A percentile compares a stretch with the other conserved stretches of the same genome.
These are phyloP conservation scores for Anacardium occidentale DNA, from an alignment of 345 rosid species.

Conservation along the genomic window DNA sequence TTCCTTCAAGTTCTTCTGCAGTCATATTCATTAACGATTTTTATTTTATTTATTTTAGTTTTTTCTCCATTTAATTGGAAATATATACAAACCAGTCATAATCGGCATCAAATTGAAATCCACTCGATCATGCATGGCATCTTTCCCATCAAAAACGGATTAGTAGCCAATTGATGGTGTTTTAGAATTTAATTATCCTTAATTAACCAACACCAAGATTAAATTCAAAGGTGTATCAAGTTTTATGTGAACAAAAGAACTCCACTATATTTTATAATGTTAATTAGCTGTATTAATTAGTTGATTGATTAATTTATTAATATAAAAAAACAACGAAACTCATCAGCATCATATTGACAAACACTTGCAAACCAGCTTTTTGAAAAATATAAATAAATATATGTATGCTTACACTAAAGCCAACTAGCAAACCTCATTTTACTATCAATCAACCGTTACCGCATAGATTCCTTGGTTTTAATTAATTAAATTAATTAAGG, in stretches of 20 bases:
- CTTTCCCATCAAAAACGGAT: not conserved
- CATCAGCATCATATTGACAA: constrained; percentile 22
- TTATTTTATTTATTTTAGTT: not conserved
- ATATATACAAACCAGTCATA: not conserved
- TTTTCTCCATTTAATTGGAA: not conserved
- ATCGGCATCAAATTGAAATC: too few species aligned
- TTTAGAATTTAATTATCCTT: not conserved
- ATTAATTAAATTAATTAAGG: constrained; percentile 22
- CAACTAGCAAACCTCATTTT: constrained; percentile 22
- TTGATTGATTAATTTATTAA: not conserved
- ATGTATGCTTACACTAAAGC: constrained; percentile 8
- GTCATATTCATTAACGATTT: not conserved
- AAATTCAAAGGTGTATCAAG: constrained; percentile 8
- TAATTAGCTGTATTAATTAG: constrained; percentile 17
- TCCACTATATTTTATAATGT: not conserved
- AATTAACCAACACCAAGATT: constrained; percentile 15
- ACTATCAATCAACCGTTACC: constrained; percentile 23
- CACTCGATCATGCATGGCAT: too few species aligned
- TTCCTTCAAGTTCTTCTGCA: not conserved
- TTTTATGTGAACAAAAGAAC: constrained; percentile 11
- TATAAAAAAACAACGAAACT: constrained; percentile 12
- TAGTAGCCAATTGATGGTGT: not conserved
- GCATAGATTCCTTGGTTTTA: constrained; percentile 28
- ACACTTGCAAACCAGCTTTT: constrained; percentile 22
- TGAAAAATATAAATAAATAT: constrained; percentile 1